Evolutionary conservation across 2,329 filamentous ascomycete genomes (phyloP), one percentile per base, ranked within the genome.

Genomic region (Pestalotiopsis sp.): DNA sequence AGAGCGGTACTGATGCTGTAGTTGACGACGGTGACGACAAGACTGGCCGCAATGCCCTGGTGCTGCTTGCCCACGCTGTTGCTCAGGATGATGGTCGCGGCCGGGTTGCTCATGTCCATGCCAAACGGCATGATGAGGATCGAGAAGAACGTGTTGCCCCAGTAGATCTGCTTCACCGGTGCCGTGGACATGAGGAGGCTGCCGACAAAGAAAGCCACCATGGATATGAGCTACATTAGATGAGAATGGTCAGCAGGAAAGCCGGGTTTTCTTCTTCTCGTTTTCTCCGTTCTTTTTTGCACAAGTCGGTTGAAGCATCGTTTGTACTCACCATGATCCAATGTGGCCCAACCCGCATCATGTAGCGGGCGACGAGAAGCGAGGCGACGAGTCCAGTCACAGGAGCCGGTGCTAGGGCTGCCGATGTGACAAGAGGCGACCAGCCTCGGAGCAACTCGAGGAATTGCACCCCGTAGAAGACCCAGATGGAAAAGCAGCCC

Each of bases 21-120:
- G 73, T 90, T 89, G 52, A 90, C 83, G 59, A 88, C 79, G 0
- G 86, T 89, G 67, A 89, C 84, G 36, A 90, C 73, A 17, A 82
- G 56, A 11, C 56, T 85, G 2, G 78, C 78, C 9, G 78, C 78
- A 64, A 79, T 78, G n/a, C 78, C 78, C 66, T 79, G 78, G 64
- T 66, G 64, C 27, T 66, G 23, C 36, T 49, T 41, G 45, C 11
- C 4, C 23, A 66, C 73, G 7, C 77, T 76, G 69, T 87, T 83
- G 6, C 80, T 83, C 23, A 89, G 79, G 68, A 88, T 80, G 11
- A 89, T 75, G 0, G 84, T 87, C 0, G 83, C 85, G 1, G 74
- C 71, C 1, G 70, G n/a, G 1, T 72, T 69, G 41, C 23, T 67
- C 66, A 76, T 77, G 31, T 70, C 73, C 65, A 75, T 70, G 25